phyloP scores from a whole-genome alignment of 176 grass and related monocot genomes.

The Cenchrus purpureus region DNA sequence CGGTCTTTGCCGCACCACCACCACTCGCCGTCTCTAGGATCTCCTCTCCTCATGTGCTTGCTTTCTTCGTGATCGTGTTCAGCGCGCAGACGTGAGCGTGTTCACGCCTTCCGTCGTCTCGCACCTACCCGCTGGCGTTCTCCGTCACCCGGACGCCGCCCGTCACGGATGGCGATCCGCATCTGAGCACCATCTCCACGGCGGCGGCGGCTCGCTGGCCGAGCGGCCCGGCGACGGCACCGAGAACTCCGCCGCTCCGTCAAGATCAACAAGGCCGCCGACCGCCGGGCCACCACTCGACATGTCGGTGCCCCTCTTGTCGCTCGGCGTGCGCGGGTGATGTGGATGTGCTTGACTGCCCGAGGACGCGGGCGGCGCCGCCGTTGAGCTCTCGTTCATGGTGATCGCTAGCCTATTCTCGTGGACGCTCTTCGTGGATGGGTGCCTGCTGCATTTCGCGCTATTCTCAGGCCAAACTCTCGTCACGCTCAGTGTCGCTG shows the following conservation, averaged over 20 bases:
- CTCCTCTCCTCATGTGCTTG: neutral
- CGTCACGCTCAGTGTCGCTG: neutral
- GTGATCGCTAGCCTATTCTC: neutral
- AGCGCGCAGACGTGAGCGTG: neutral
- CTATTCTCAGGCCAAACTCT: neutral
- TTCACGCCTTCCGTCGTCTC: neutral
- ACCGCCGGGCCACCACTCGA: too few species aligned
- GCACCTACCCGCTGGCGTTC: neutral
- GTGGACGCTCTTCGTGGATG: neutral
- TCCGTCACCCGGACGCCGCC: neutral
- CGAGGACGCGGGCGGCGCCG: too few species aligned
- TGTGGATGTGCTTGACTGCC: too few species aligned
- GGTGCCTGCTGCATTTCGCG: neutral
- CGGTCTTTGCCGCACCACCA: too few species aligned
- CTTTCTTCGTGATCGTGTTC: neutral
- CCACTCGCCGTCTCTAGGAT: neutral
- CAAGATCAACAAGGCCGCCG: neutral
- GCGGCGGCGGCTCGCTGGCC: neutral
- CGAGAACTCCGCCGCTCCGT: too few species aligned
- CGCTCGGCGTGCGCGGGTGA: too few species aligned
- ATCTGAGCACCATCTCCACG: neutral
- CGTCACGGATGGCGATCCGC: too few species aligned
- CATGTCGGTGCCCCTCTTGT: too few species aligned
- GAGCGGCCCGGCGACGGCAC: too few species aligned
- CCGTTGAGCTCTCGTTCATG: too few species aligned